Percentiles rank a stretch among this genome's conserved stretches.
Conservation (phyloP, 2,329 filamentous ascomycete species). For the Verticillium zaregamsianum region DNA sequence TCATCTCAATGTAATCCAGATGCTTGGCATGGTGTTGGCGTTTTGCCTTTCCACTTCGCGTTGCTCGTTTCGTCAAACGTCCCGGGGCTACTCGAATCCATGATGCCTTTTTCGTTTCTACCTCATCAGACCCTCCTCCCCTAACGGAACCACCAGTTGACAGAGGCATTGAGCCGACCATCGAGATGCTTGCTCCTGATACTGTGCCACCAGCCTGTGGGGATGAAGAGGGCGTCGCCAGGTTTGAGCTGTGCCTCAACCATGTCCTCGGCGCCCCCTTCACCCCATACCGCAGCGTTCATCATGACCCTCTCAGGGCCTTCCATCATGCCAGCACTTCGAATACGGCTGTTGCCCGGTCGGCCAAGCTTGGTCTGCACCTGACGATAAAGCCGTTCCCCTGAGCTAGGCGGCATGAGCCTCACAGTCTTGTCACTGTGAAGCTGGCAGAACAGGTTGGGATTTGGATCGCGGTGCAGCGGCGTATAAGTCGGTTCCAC, state of each 20-base stretch:
- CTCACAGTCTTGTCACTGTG: constrained; percentile 68
- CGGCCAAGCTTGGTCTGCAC: constrained; percentile 38
- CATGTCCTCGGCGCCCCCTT: constrained; percentile 26
- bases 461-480: constrained; percentile 88
- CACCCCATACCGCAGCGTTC: constrained; percentile 67
- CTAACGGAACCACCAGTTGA: constrained; percentile 43
- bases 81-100: background rate
- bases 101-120: background rate
- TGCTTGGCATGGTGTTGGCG: background rate
- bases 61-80: background rate
- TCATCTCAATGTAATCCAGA: no score
- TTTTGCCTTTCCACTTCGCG: background rate
- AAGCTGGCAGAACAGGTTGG: constrained; percentile 86
- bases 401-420: constrained; percentile 62
- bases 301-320: constrained; percentile 65
- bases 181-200: constrained; percentile 30
- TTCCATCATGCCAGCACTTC: constrained; percentile 88
- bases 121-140: background rate
- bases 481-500: constrained; percentile 84
- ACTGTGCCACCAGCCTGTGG: constrained; percentile 50
- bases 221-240: constrained; percentile 75
- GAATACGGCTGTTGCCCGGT: constrained; percentile 46
- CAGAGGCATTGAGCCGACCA: constrained; percentile 35
- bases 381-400: constrained; percentile 57
- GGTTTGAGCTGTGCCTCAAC: constrained; percentile 53